Percentiles rank a stretch among this genome's conserved stretches.
Conservation (phyloP, 345 rosid species). For the Hirschfeldia incana region DNA sequence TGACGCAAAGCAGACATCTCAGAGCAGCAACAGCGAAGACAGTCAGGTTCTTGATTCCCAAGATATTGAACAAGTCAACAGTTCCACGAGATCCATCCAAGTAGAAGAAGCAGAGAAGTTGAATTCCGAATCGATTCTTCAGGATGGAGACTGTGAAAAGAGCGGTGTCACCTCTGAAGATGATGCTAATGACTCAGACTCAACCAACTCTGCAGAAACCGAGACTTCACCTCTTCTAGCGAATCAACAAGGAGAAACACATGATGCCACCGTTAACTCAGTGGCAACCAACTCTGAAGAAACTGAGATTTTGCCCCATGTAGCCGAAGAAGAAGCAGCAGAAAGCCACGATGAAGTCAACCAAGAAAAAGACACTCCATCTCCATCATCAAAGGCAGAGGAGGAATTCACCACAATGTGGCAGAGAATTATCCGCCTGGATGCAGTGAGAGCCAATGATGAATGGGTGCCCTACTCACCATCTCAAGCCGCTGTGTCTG, state of each 20-base stretch:
- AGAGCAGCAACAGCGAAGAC: conserved; percentile 43
- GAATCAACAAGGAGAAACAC: conserved; percentile 37
- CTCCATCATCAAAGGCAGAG: conserved; percentile 43
- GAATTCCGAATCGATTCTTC: conserved; percentile 35
- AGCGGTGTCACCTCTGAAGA: conserved; percentile 53
- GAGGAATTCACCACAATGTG: conserved; percentile 79
- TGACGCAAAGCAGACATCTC: conserved; percentile 46
- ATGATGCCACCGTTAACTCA: conserved; percentile 30
- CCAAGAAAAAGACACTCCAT: conserved; percentile 36
- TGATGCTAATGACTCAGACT: conserved; percentile 50
- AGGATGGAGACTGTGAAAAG: conserved; percentile 48
- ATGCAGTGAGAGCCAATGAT: conserved; percentile 82
- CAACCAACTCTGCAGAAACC: conserved; percentile 48
- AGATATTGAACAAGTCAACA: conserved; percentile 45
- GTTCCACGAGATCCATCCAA: conserved; percentile 39
- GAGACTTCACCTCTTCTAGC: conserved; percentile 49
- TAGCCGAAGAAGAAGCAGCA: conserved; percentile 41
- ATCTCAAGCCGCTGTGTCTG: conserved; percentile 65
- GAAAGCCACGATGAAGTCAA: conserved; percentile 27
- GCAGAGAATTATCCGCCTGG: conserved; percentile 91
- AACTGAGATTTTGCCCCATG: conserved; percentile 48
- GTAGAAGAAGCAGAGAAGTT: conserved; percentile 40
- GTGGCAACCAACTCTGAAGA: conserved; percentile 31
- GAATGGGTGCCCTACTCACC: conserved; percentile 80
- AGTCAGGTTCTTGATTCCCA: conserved; percentile 55